Evolutionary conservation across 139 green algal species (phyloP), one percentile per base, ranked within the genome.

Genomic region (Volvox africanus): DNA sequence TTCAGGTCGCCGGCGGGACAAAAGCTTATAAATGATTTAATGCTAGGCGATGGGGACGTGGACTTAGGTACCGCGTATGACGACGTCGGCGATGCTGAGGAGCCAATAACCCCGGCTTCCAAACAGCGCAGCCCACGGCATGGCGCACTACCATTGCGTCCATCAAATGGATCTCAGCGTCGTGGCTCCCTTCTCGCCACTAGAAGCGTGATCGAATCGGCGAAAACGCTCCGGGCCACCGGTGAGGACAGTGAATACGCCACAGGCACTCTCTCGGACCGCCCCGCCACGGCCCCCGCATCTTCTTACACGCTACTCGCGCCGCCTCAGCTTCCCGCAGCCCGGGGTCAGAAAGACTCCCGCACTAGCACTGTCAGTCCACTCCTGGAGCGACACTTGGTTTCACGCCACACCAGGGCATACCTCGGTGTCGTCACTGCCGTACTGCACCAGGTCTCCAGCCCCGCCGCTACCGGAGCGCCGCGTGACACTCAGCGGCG

Each of bases 361-460:
- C n/a, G 76, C 65, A 82, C 35, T 20, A 79, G 71, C 20, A 33
- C 26, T 13, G 37, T 82, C 33, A 82, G 69, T 71, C 71, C 85
- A n/a, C 17, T 82, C 37, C 69, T 89, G 26, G 85, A 82, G 67
- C 69, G 44, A 24, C 69, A 89, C 85, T 26, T 89, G 37, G 28
- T 73, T 21, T 90, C 86, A 22, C 86, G 86, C 73, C 71, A 90
- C 73, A 35, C 73, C 30, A 37, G 5, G 44, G 86, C 73, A 21
- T 90, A 90, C 86, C 14, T 36, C 9, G 86, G 86, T n/a, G 24
- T 61, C 50, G 86, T 84, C 20, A 90, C 86, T 30, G 71, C 86
- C 20, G 67, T 90, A 33, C 86, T 90, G 50, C 73, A 76, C 71
- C 73, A 75, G 71, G 73, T 90, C 2, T 22, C 30, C 71, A 82